Percentiles rank a stretch among this genome's conserved stretches.
phyloP scores from a whole-genome alignment of 768 basidiomycete species.

The Dioszegia crocea region DNA sequence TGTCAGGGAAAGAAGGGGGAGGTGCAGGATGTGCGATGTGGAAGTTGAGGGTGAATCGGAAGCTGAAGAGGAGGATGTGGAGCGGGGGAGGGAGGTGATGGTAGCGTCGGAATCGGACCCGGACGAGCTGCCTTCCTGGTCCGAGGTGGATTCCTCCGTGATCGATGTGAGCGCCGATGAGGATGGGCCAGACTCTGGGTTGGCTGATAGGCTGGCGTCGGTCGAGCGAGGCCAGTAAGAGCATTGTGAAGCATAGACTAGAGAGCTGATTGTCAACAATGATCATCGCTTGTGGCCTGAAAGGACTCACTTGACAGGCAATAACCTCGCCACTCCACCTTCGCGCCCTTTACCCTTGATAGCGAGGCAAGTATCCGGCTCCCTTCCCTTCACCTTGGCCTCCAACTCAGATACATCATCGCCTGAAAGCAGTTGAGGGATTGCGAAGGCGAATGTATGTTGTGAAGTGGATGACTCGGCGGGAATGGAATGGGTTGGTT shows the following conservation, averaged over 20 bases:
- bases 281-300: no score
- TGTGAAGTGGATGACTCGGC: neutral
- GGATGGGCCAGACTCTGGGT: neutral
- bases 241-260: constrained; percentile 22
- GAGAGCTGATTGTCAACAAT: constrained; percentile 11
- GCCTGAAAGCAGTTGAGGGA: constrained; percentile 1
- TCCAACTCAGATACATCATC: neutral
- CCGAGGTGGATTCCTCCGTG: neutral
- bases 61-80: neutral
- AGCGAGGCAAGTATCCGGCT: constrained; percentile 18
- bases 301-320: constrained; percentile 12
- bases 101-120: neutral
- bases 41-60: neutral
- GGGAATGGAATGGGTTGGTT: neutral
- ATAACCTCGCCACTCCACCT: neutral
- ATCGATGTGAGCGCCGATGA: neutral
- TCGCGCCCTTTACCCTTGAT: constrained; percentile 7
- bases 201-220: neutral
- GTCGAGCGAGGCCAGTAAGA: constrained; percentile 10
- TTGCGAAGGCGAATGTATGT: constrained; percentile 8
- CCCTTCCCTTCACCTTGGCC: constrained; percentile 11
- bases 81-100: neutral
- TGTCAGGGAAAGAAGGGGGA: constrained; percentile 5
- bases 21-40: constrained; percentile 2
- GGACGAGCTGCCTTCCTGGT: neutral